These are phyloP conservation scores for Nicotiana sylvestris DNA, from an alignment of 257 asterid genomes.

Conservation along the genomic window DNA sequence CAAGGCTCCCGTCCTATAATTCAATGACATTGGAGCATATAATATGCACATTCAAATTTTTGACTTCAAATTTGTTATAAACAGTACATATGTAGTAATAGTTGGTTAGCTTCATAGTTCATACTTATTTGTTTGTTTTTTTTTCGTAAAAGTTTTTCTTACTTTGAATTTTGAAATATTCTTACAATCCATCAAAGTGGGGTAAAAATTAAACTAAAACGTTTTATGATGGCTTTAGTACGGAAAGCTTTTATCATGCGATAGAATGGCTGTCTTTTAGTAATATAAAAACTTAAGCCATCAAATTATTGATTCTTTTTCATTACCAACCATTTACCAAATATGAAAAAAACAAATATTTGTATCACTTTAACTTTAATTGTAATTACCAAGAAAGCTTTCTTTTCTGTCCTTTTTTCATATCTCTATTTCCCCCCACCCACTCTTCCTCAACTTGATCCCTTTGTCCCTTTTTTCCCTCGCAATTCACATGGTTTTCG, in stretches of 20 bases:
- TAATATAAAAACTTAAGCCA: background rate
- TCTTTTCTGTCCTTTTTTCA: constrained; percentile 12
- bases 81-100: too few relatives aligned
- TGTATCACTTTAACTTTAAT: constrained; percentile 11
- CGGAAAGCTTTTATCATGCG: background rate
- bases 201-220: background rate
- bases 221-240: background rate
- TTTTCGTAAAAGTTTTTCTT: too few relatives aligned
- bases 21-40: too few relatives aligned
- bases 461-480: background rate
- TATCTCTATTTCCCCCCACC: constrained; percentile 18
- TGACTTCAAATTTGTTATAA: too few relatives aligned
- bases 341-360: background rate
- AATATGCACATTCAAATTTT: too few relatives aligned
- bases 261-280: background rate
- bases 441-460: constrained; percentile 40
- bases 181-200: background rate
- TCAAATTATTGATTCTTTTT: background rate
- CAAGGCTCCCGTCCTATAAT: too few relatives aligned
- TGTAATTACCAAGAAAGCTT: constrained; percentile 18
- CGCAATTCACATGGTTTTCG: constrained; percentile 14
- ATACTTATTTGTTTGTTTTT: too few relatives aligned
- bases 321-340: background rate
- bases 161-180: too few relatives aligned
- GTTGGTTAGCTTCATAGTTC: too few relatives aligned